phyloP scores from a whole-genome alignment of 1,284 basidiomycete genomes.

The Ganoderma meredithae region DNA sequence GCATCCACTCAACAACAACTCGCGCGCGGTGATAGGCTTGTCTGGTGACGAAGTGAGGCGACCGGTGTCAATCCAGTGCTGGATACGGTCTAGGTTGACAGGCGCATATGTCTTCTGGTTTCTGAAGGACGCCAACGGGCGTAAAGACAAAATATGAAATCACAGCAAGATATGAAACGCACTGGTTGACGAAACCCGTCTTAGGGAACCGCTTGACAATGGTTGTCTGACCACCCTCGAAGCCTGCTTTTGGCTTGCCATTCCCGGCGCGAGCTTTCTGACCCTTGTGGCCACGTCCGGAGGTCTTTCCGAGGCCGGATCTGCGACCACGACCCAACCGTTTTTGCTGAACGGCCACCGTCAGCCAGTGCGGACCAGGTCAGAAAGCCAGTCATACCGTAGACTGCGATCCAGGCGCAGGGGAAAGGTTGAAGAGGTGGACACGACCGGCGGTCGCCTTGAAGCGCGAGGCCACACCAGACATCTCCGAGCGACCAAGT shows the following conservation, averaged over 20 bases:
- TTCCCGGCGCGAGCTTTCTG: conserved; percentile 94
- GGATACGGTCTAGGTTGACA: conserved; percentile 88
- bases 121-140: conserved; percentile 46
- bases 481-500: conserved; percentile 16
- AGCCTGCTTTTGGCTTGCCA: conserved; percentile 85
- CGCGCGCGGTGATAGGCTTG: conserved; percentile 88
- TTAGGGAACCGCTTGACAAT: conserved; percentile 94
- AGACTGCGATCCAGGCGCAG: conserved; percentile 68
- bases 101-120: conserved; percentile 81
- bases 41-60: conserved; percentile 82
- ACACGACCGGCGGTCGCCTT: conserved; percentile 35
- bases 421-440: conserved; percentile 57
- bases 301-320: conserved; percentile 90
- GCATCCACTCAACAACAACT: conserved; percentile 86
- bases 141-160: conserved; percentile 9
- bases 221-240: conserved; percentile 97
- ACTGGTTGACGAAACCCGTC: conserved; percentile 94
- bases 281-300: conserved; percentile 95
- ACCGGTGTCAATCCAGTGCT: conserved; percentile 90
- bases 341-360: conserved; percentile 74
- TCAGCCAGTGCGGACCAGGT: conserved; percentile 14
- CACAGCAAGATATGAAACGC: conserved; percentile 44
- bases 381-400: conserved; percentile 50
- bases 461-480: conserved; percentile 29
- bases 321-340: conserved; percentile 94